Percentiles rank a stretch among this genome's conserved stretches.
These are phyloP conservation scores for Capsicum baccatum DNA, from an alignment of 257 asterid species.

Conservation along the genomic window DNA sequence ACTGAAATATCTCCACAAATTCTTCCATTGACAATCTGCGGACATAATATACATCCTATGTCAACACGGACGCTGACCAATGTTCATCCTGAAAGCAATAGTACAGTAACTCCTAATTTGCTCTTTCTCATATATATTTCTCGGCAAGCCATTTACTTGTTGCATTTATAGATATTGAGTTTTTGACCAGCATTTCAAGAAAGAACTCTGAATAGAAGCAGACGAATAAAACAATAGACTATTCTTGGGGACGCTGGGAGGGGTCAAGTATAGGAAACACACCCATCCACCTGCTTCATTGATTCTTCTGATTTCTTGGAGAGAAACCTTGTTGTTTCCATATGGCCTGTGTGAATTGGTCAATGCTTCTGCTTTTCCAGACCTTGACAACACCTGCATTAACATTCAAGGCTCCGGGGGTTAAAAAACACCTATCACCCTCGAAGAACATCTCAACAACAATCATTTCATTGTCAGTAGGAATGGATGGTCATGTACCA, in stretches of 20 bases:
- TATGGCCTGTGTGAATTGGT: constrained; percentile 93
- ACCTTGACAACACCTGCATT: constrained; percentile 72
- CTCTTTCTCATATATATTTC: neutral
- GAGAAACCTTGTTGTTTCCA: constrained; percentile 67
- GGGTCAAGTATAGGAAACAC: constrained; percentile 41
- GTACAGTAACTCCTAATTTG: neutral
- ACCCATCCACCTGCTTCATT: constrained; percentile 98
- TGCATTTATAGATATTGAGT: neutral
- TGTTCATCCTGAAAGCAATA: neutral
- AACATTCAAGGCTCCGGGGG: neutral
- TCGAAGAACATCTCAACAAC: neutral
- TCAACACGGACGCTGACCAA: neutral
- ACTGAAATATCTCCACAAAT: constrained; percentile 94
- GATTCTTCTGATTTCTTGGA: constrained; percentile 82
- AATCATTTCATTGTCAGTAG: neutral
- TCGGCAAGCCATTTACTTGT: neutral
- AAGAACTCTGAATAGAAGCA: neutral
- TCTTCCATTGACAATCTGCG: constrained; percentile 84
- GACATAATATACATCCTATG: neutral
- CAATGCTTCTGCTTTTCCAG: constrained; percentile 69
- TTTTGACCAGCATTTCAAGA: neutral
- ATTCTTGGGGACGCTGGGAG: neutral
- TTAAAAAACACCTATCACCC: neutral
- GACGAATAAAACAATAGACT: neutral
- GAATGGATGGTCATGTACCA: constrained; percentile 50